A percentile compares a stretch with the other conserved stretches of the same genome.
Evolutionary conservation across 1,284 basidiomycete genomes (phyloP).

Genomic region (Xanthoconium separans): DNA sequence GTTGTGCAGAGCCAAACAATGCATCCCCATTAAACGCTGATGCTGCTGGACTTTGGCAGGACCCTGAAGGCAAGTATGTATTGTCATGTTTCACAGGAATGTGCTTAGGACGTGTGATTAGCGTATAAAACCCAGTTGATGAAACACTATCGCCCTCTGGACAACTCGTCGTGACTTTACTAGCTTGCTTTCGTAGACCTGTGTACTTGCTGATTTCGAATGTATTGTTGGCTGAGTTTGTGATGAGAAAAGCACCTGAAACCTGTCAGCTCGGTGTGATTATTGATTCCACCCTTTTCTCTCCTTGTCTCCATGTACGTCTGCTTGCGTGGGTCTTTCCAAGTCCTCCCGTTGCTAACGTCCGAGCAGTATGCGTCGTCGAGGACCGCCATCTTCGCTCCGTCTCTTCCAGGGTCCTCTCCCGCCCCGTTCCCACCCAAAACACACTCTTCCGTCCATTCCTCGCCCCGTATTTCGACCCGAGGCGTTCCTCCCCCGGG

Average conservation of each 20-base stretch:
- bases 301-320: not conserved
- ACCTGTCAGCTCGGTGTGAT: too few species aligned
- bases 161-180: constrained; percentile 41
- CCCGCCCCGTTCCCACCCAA: constrained; percentile 52
- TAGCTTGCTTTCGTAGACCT: not conserved
- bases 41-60: constrained; percentile 75
- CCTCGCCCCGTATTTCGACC: constrained; percentile 52
- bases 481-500: constrained; percentile 29
- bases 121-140: constrained; percentile 72
- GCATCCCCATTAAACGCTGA: constrained; percentile 83
- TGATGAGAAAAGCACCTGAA: not conserved
- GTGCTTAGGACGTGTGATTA: constrained; percentile 26
- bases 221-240: constrained; percentile 11
- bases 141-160: constrained; percentile 68
- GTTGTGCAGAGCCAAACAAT: constrained; percentile 75
- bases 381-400: constrained; percentile 58
- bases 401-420: constrained; percentile 54
- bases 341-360: not conserved
- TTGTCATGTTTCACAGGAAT: not conserved
- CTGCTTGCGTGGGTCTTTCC: too few species aligned
- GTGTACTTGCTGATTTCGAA: constrained; percentile 8
- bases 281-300: not conserved
- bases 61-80: constrained; percentile 53
- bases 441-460: constrained; percentile 55
- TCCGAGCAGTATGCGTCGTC: constrained; percentile 49